phyloP scores from a whole-genome alignment of 495 filamentous ascomycete species.

The Podospora tetraspora region DNA sequence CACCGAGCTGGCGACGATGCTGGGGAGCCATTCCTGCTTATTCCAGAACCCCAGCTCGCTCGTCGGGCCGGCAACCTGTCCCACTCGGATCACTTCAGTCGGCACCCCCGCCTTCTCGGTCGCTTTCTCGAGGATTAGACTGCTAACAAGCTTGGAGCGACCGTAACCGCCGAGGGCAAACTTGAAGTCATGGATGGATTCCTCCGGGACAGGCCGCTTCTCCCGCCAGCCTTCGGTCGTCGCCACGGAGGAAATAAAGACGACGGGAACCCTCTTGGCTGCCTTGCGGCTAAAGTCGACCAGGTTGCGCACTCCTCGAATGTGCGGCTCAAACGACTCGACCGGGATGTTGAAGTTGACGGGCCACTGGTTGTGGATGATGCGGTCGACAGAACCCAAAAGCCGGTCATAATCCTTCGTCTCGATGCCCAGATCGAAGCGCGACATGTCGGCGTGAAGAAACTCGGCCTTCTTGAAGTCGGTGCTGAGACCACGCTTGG shows the following conservation, averaged over 20 bases:
- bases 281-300: constrained; percentile 47
- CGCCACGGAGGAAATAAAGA: constrained; percentile 52
- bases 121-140: constrained; percentile 46
- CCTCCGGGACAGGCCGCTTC: constrained; percentile 41
- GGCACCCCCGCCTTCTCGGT: constrained; percentile 34
- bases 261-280: constrained; percentile 39
- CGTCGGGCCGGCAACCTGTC: constrained; percentile 53
- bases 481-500: constrained; percentile 31
- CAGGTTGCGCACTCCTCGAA: constrained; percentile 49
- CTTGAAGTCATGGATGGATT: constrained; percentile 37
- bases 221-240: constrained; percentile 36
- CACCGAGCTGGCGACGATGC: constrained; percentile 40
- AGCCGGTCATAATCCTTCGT: constrained; percentile 35
- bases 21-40: constrained; percentile 54
- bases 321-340: constrained; percentile 39
- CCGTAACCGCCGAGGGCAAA: constrained; percentile 48
- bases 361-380: constrained; percentile 61
- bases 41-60: constrained; percentile 48
- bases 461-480: constrained; percentile 46
- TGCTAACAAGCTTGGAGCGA: constrained; percentile 50
- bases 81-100: constrained; percentile 47
- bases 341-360: constrained; percentile 58
- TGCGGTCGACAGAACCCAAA: constrained; percentile 36
- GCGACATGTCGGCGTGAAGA: constrained; percentile 44
- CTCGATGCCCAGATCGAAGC: constrained; percentile 41